These are phyloP conservation scores for Sporothrix globosa DNA, from an alignment of 2,329 filamentous ascomycete species.

Conservation along the genomic window DNA sequence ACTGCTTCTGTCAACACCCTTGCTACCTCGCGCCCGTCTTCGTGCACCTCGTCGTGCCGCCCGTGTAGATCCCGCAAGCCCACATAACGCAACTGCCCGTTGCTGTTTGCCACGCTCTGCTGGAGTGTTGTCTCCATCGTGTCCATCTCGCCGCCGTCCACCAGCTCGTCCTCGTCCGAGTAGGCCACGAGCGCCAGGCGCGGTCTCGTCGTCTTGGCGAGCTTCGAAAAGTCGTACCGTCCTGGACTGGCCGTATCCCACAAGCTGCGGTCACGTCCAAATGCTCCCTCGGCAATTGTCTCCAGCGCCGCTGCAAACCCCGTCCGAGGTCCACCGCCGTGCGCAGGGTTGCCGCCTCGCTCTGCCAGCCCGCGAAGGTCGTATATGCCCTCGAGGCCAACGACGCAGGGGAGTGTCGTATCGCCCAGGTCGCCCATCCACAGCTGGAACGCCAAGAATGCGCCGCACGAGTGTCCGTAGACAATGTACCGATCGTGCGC, in stretches of 20 bases:
- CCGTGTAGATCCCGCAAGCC: slow-evolving; percentile 56
- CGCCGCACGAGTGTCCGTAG: slow-evolving; percentile 66
- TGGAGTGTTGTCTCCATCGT: slow-evolving; percentile 56
- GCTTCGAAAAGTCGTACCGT: slow-evolving; percentile 38
- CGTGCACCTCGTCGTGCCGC: slow-evolving; percentile 67
- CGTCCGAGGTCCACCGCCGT: slow-evolving; percentile 58
- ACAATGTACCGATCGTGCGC: slow-evolving; percentile 54
- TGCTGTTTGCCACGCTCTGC: slow-evolving; percentile 42
- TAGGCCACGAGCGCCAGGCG: slow-evolving; percentile 49
- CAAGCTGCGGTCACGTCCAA: slow-evolving; percentile 54
- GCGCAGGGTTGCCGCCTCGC: slow-evolving; percentile 45
- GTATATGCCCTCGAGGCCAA: slow-evolving; percentile 69
- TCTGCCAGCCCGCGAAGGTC: slow-evolving; percentile 60
- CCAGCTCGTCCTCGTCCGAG: slow-evolving; percentile 53
- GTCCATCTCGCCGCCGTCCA: slow-evolving; percentile 62
- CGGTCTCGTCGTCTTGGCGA: not conserved
- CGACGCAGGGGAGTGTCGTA: slow-evolving; percentile 48
- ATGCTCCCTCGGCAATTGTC: slow-evolving; percentile 51
- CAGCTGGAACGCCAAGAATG: slow-evolving; percentile 65
- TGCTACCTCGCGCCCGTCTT: slow-evolving; percentile 61
- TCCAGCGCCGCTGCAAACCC: slow-evolving; percentile 40
- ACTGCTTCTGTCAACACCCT: slow-evolving; percentile 47
- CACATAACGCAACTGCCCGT: slow-evolving; percentile 41
- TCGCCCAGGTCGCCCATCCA: slow-evolving; percentile 45
- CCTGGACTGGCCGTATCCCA: slow-evolving; percentile 64